These are phyloP conservation scores for Cystobasidiopsis lactophilus DNA, from an alignment of 768 basidiomycete species.

Conservation along the genomic window DNA sequence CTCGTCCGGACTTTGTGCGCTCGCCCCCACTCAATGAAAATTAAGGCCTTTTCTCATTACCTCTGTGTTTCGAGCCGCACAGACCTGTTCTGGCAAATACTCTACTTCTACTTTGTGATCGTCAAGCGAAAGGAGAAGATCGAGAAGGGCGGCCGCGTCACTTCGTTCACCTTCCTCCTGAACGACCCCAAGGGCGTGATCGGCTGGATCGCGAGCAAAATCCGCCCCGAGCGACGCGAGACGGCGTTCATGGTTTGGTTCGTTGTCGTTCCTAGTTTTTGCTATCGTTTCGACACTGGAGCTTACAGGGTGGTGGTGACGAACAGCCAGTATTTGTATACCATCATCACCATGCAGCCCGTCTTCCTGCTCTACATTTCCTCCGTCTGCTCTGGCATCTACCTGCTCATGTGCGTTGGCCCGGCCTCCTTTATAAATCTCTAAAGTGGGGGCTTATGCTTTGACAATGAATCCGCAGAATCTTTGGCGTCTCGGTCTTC, in stretches of 20 bases:
- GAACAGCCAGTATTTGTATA: too few relatives aligned
- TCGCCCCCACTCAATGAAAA: not conserved
- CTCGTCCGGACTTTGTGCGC: slow-evolving; percentile 63
- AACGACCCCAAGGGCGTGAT: slow-evolving; percentile 2
- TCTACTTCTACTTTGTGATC: slow-evolving; percentile 92
- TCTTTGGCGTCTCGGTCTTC: too few relatives aligned
- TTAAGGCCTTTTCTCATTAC: not conserved
- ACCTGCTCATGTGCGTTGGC: too few relatives aligned
- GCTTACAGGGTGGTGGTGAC: too few relatives aligned
- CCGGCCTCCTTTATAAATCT: too few relatives aligned
- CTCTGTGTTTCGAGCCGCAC: not conserved
- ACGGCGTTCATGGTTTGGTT: slow-evolving; percentile 11
- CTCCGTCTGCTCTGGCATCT: too few relatives aligned
- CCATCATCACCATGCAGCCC: too few relatives aligned
- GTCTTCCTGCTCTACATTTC: too few relatives aligned
- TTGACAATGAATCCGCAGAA: too few relatives aligned
- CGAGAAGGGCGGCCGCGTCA: slow-evolving; percentile 70
- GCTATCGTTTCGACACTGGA: too few relatives aligned
- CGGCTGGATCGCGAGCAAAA: slow-evolving; percentile 10
- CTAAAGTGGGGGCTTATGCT: too few relatives aligned
- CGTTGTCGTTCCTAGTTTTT: too few relatives aligned
- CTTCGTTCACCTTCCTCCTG: slow-evolving; percentile 47
- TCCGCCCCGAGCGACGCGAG: slow-evolving; percentile 8
- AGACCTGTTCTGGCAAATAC: slow-evolving; percentile 80
- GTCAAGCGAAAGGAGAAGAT: slow-evolving; percentile 75